A percentile compares a stretch with the other conserved stretches of the same genome.
Evolutionary conservation across 2,329 filamentous ascomycete species (phyloP).

Genomic region (Teratosphaeria destructans): DNA sequence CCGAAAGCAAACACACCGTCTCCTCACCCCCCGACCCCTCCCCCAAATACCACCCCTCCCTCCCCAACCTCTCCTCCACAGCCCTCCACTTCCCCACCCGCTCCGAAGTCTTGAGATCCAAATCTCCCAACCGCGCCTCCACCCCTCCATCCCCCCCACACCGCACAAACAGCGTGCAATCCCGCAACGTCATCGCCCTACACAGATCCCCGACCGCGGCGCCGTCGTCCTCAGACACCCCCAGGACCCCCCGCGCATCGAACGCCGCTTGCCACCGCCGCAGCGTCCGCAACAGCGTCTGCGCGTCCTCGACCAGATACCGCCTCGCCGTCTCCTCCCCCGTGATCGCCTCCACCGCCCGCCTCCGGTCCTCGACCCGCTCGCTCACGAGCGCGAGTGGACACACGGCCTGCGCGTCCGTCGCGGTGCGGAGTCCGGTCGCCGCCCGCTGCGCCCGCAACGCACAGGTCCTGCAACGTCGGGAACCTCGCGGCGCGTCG

Average conservation of each 20-base stretch:
- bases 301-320: conserved; percentile 23
- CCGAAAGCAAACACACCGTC: conserved; percentile 14
- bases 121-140: conserved; percentile 35
- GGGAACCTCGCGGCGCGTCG: conserved; percentile 29
- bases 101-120: conserved; percentile 36
- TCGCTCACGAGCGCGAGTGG: conserved; percentile 31
- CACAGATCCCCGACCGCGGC: conserved; percentile 15
- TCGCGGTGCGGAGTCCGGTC: conserved; percentile 16
- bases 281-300: conserved; percentile 28
- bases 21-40: conserved; percentile 11
- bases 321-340: conserved; percentile 13
- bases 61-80: conserved; percentile 29
- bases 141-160: conserved; percentile 10
- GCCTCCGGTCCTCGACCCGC: conserved; percentile 11
- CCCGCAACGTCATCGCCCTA: conserved; percentile 38
- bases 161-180: conserved; percentile 36
- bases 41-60: conserved; percentile 33
- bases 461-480: conserved; percentile 38
- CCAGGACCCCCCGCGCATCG: conserved; percentile 28
- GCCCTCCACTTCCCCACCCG: conserved; percentile 32
- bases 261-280: conserved; percentile 26
- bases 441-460: conserved; percentile 28
- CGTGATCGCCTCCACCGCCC: conserved; percentile 16
- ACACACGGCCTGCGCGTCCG: conserved; percentile 26
- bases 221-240: not conserved